Evolutionary conservation across 2,329 filamentous ascomycete genomes (phyloP), one percentile per base, ranked within the genome.

Genomic region (Xylariaceae sp.): DNA sequence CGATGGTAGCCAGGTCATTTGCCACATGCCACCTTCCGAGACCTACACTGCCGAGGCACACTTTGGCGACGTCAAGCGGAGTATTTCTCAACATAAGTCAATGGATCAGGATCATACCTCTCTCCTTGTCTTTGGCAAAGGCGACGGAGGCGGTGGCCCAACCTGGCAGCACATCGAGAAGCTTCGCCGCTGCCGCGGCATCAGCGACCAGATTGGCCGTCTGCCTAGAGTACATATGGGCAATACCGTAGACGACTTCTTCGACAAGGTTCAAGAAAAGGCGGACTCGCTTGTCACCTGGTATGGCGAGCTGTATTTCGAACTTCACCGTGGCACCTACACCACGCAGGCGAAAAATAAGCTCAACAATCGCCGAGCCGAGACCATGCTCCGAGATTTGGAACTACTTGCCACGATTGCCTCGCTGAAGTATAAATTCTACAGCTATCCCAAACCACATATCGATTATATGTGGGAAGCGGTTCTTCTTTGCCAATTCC

Each of bases 291-390:
- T 96, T 51, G 88, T 91, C 29, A 97, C 94, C 1, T 99, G 94
- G 94, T 96, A 96, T 69, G 94, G 94, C 42, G 94, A 99, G 74
- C 80, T 99, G 6, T 99, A 99, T 74, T 96, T 99, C 70, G 94
- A 99, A 72, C 81, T 99, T 47, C 94, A 99, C 70, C 88, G 94
- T 57, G 94, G 94, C 51, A 97, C 92, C 9, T 97, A 97, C 73
- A 99, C 94, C 3, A 96, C 92, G 0, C 92, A 97, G 71, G 88
- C 91, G 56, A 96, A 96, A 74, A 99, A 96, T 77, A 99, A 99
- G 76, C 84, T 84, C 64, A 92, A 95, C 76, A 99, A 97, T 70
- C 83, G 94, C 52, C 87, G 86, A 68, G 80, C 89, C 0, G 94
- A 99, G 72, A 84, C 88, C 51, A 72, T 96, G 73, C 79, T 99